These are phyloP conservation scores for Allium cepa DNA, from an alignment of 106 monocot species.

Conservation along the genomic window DNA sequence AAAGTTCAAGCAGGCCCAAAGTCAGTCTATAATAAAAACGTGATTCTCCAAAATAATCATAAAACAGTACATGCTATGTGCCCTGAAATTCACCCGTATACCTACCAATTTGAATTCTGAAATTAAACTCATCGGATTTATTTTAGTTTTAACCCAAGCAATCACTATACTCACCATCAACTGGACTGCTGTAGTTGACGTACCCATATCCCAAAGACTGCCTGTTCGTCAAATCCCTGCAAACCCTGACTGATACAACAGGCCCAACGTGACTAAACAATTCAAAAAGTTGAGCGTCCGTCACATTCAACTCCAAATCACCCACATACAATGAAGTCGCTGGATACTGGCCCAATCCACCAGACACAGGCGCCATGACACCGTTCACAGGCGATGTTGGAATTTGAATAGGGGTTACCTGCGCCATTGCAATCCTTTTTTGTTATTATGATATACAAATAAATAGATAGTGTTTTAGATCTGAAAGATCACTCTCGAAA, in stretches of 20 bases:
- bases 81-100: no score
- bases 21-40: no score
- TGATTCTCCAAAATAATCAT: no score
- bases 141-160: background rate
- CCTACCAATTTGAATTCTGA: no score
- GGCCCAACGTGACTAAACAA: conserved; percentile 39
- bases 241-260: conserved; percentile 53
- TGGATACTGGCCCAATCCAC: conserved; percentile 6
- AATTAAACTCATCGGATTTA: no score
- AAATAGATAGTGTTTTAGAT: background rate
- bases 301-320: conserved; percentile 43
- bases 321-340: conserved; percentile 54
- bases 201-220: conserved; percentile 59
- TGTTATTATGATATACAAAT: background rate
- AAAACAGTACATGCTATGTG: no score
- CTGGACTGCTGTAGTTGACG: conserved; percentile 41
- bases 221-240: conserved; percentile 35
- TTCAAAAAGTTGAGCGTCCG: conserved; percentile 47
- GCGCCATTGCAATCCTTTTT: background rate
- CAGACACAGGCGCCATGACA: background rate
- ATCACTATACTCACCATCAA: conserved; percentile 21
- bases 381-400: background rate
- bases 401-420: background rate
- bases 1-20: no score
- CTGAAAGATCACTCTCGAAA: background rate